Base-by-base conservation (phyloP, 2,329 filamentous ascomycete species). In the Sclerotinia sclerotiorum region DNA sequence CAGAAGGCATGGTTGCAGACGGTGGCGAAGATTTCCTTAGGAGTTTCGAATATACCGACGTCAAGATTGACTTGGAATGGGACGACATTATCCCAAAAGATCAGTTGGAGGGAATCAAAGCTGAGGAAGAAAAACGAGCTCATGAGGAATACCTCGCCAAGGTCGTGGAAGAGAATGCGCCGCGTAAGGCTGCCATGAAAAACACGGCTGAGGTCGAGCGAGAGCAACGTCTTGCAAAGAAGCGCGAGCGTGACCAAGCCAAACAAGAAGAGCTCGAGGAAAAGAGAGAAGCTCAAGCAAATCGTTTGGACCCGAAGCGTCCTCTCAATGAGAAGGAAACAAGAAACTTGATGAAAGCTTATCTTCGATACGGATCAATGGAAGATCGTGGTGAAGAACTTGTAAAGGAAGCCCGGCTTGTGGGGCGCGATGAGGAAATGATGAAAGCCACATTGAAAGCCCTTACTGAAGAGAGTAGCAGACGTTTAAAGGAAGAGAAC, bases 41-140 rank as follows among this genome's bases (percentile, higher is more conserved):
- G 73, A 90, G 88, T 70, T 92, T 92, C 74, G 93, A 98, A 77
- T 97, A 97, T 76, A 97, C 95, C 1, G 95, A 99, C 79, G 94
- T 98, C 79, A 98, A 98, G 80, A 91, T 98, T 32, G 92, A 98
- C 72, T 88, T 98, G 35, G 93, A 96, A 73, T 99, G 95, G 95
- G 95, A 99, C 75, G 91, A 98, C 73, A 99, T 99, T 75, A 98
- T 99, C 74, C 96, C 95, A 0, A 93, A 94, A 69, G 93, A 97
- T 10, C 89, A 97, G 75, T 85, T 99, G 24, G 94, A 94, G 21
- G 89, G 89, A 70, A 91, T 98, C 80, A 97, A 96, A 78, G 89
- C 88, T 0, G 92, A 97, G 63, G 94, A 98, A 75, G 91, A 96
- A 73, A 88, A 90, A 78, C 90, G 91, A 76, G 88, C 91, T 68